Percentiles rank a stretch among this genome's conserved stretches.
phyloP scores from a whole-genome alignment of 768 basidiomycete species.

The Trametes cubensis region DNA sequence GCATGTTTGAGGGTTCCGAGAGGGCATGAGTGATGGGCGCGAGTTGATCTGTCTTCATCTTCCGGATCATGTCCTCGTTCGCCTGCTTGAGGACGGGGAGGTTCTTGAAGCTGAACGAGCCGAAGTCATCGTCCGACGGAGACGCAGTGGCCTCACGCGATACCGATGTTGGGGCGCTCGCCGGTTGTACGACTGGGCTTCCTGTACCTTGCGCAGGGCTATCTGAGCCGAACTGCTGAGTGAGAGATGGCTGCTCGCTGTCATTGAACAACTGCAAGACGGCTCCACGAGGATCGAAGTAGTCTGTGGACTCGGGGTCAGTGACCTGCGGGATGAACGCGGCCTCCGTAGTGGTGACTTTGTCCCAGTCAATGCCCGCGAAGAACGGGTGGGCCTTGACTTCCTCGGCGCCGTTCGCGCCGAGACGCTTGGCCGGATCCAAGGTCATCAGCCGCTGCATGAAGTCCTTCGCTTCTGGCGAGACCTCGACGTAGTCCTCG shows the following conservation, averaged over 20 bases:
- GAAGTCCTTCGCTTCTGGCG: slow-evolving; percentile 85
- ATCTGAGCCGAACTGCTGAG: slow-evolving; percentile 53
- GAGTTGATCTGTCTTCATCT: slow-evolving; percentile 90
- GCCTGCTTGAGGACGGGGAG: slow-evolving; percentile 94
- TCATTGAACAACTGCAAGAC: slow-evolving; percentile 90
- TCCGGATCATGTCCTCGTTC: slow-evolving; percentile 97
- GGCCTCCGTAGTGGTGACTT: slow-evolving; percentile 84
- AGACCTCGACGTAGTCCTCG: slow-evolving; percentile 88
- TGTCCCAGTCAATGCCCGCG: slow-evolving; percentile 89
- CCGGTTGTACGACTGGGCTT: slow-evolving; percentile 32
- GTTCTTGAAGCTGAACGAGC: slow-evolving; percentile 98
- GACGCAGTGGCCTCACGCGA: slow-evolving; percentile 48
- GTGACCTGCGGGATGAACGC: slow-evolving; percentile 94
- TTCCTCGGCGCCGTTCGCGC: slow-evolving; percentile 85
- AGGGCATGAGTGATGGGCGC: slow-evolving; percentile 74
- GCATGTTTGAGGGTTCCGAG: slow-evolving; percentile 60
- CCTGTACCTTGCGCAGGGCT: slow-evolving; percentile 34
- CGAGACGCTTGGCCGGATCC: slow-evolving; percentile 80
- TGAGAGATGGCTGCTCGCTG: slow-evolving; percentile 65
- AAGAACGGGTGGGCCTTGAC: slow-evolving; percentile 94
- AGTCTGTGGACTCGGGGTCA: slow-evolving; percentile 99
- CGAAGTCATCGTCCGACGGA: slow-evolving; percentile 86
- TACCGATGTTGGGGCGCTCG: slow-evolving; percentile 39
- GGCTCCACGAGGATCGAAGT: slow-evolving; percentile 96
- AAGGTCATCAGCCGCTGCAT: slow-evolving; percentile 84